Evolutionary conservation across 306 rosid genomes (phyloP).

Genomic region (Pterocarpus macrocarpus): DNA sequence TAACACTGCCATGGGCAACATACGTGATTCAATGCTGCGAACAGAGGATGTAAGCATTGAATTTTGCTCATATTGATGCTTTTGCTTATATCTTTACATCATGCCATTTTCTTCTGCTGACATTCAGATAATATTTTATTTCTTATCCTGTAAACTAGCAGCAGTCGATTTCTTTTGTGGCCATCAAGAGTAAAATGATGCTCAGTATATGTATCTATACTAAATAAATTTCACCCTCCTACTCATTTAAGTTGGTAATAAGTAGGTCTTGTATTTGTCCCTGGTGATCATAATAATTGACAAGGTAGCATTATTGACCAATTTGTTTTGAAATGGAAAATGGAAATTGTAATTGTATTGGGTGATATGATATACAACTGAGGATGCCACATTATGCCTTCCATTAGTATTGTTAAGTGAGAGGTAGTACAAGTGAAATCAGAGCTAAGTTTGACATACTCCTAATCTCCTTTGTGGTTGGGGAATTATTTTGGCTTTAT

Average conservation of each 20-base stretch:
- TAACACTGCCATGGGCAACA: slow-evolving; percentile 96
- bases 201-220: slow-evolving; percentile 1
- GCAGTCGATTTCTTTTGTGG: slow-evolving; percentile 15
- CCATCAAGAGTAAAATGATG: slow-evolving; percentile 30
- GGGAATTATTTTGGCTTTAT: slow-evolving; percentile 25
- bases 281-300: slow-evolving; percentile 21
- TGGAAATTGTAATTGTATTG: slow-evolving; percentile 27
- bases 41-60: slow-evolving; percentile 88
- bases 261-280: background rate
- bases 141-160: slow-evolving; percentile 38
- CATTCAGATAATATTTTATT: slow-evolving; percentile 31
- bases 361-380: slow-evolving; percentile 7
- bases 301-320: background rate
- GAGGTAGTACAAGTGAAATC: slow-evolving; percentile 20
- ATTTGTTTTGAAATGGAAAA: slow-evolving; percentile 5
- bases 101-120: slow-evolving; percentile 33
- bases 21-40: slow-evolving; percentile 89
- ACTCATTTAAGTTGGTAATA: slow-evolving; percentile 16
- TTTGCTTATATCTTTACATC: slow-evolving; percentile 32
- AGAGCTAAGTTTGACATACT: slow-evolving; percentile 21
- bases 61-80: slow-evolving; percentile 25
- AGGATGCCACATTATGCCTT: slow-evolving; percentile 35
- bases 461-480: slow-evolving; percentile 20
- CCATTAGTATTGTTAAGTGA: slow-evolving; percentile 21
- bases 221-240: slow-evolving; percentile 8